These are phyloP conservation scores for Arachis stenosperma DNA, from an alignment of 306 rosid species.

Conservation along the genomic window DNA sequence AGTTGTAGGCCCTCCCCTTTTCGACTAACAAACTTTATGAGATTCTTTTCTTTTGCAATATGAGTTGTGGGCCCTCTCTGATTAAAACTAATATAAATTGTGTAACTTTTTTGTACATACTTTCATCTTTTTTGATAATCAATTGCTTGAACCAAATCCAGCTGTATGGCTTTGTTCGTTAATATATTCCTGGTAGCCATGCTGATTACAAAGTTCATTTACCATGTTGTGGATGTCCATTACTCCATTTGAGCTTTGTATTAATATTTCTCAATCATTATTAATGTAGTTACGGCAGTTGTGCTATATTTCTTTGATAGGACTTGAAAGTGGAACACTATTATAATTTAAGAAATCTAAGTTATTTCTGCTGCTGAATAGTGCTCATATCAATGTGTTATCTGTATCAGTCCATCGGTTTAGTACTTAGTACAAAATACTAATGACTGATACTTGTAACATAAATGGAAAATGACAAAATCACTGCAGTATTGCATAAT, in stretches of 20 bases:
- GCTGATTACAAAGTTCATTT: conserved; percentile 9
- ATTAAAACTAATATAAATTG: not conserved
- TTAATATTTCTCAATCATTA: conserved; percentile 12
- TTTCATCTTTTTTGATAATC: conserved; percentile 5
- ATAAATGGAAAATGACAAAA: not conserved
- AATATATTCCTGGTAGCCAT: conserved; percentile 2
- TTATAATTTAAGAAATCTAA: conserved; percentile 5
- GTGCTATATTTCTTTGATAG: conserved; percentile 7
- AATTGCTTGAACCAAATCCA: conserved; percentile 1
- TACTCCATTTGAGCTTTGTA: conserved; percentile 12
- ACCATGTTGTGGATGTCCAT: conserved; percentile 19
- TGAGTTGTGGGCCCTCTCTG: not conserved
- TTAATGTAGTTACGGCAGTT: conserved; percentile 9
- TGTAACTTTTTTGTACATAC: not conserved
- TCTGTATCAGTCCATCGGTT: not conserved
- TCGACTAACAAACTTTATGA: not conserved
- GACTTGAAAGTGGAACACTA: not conserved
- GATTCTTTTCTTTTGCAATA: not conserved
- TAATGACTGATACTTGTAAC: not conserved
- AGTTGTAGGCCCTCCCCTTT: not conserved
- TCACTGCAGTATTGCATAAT: not conserved
- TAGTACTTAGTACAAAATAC: not conserved
- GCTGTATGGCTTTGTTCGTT: conserved; percentile 5
- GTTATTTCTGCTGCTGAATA: conserved; percentile 11
- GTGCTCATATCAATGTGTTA: not conserved